These are phyloP conservation scores for Fagus sylvatica DNA, from an alignment of 306 rosid genomes.

Conservation along the genomic window DNA sequence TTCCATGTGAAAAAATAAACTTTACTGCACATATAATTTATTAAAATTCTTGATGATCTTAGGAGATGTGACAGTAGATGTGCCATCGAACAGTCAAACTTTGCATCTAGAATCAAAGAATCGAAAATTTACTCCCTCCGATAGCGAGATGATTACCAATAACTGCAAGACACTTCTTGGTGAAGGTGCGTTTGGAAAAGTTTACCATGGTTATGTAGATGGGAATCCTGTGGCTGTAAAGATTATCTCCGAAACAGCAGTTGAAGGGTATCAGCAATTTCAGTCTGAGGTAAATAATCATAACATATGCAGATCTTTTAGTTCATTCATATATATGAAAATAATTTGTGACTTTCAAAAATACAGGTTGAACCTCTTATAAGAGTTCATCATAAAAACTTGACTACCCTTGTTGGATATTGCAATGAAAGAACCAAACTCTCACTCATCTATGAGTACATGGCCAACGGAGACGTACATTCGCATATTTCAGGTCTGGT, in stretches of 20 bases:
- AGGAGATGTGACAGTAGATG: slow-evolving; percentile 5
- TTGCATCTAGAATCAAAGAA: slow-evolving; percentile 26
- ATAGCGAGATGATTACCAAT: slow-evolving; percentile 43
- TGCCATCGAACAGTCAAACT: slow-evolving; percentile 7
- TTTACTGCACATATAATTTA: too few relatives aligned
- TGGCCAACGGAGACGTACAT: slow-evolving; percentile 39
- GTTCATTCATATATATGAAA: background rate
- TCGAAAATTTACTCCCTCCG: slow-evolving; percentile 38
- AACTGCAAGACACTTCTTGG: slow-evolving; percentile 44
- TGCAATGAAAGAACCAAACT: slow-evolving; percentile 30
- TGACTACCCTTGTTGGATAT: slow-evolving; percentile 39
- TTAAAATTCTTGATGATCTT: too few relatives aligned
- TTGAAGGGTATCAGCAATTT: slow-evolving; percentile 48
- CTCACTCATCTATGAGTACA: slow-evolving; percentile 39
- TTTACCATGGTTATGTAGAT: slow-evolving; percentile 44
- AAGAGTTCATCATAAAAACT: slow-evolving; percentile 37
- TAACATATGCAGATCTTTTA: background rate
- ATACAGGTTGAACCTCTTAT: slow-evolving; percentile 28
- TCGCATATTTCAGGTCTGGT: slow-evolving; percentile 38
- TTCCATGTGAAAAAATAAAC: too few relatives aligned
- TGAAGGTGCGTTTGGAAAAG: slow-evolving; percentile 52
- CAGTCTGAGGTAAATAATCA: slow-evolving; percentile 48
- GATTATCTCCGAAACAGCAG: slow-evolving; percentile 42
- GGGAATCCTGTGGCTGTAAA: slow-evolving; percentile 55
- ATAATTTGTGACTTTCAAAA: slow-evolving; percentile 12